Conservation (phyloP, 1,139 yeast species). For the Ogataea hybrid region DNA sequence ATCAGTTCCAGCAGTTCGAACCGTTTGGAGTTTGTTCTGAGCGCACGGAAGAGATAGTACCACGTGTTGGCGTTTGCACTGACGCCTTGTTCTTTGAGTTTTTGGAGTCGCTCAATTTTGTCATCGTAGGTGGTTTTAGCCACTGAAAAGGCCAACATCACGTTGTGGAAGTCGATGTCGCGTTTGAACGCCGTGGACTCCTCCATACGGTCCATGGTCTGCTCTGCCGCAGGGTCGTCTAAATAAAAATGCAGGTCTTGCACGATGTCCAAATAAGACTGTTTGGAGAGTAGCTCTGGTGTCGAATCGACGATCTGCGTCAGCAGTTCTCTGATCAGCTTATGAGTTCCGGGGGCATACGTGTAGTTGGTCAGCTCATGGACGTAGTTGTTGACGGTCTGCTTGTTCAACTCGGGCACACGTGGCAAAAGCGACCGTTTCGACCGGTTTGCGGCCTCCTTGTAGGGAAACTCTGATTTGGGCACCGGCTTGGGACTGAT, state of each 20-base stretch:
- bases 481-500: constrained; percentile 22
- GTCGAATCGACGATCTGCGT: constrained; percentile 12
- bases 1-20: constrained; percentile 22
- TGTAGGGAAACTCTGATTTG: constrained; percentile 17
- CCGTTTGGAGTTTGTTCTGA: constrained; percentile 19
- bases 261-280: constrained; percentile 21
- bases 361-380: constrained; percentile 17
- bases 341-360: constrained; percentile 11
- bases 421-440: constrained; percentile 17
- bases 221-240: constrained; percentile 15
- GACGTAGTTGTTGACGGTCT: constrained; percentile 18
- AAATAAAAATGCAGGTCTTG: constrained; percentile 20
- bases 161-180: constrained; percentile 30
- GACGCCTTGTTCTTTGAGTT: constrained; percentile 10
- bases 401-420: constrained; percentile 13
- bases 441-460: constrained; percentile 20
- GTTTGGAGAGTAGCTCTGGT: constrained; percentile 19
- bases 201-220: constrained; percentile 23
- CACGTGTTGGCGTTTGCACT: constrained; percentile 27
- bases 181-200: constrained; percentile 16
- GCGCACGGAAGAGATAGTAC: constrained; percentile 24
- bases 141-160: constrained; percentile 18
- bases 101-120: constrained; percentile 21
- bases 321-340: constrained; percentile 15
- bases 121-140: constrained; percentile 16